Percentiles rank a stretch among this genome's conserved stretches.
Evolutionary conservation across 192 early-diverging fungal genomes (phyloP).

Genomic region (Obelidium mucronatum): DNA sequence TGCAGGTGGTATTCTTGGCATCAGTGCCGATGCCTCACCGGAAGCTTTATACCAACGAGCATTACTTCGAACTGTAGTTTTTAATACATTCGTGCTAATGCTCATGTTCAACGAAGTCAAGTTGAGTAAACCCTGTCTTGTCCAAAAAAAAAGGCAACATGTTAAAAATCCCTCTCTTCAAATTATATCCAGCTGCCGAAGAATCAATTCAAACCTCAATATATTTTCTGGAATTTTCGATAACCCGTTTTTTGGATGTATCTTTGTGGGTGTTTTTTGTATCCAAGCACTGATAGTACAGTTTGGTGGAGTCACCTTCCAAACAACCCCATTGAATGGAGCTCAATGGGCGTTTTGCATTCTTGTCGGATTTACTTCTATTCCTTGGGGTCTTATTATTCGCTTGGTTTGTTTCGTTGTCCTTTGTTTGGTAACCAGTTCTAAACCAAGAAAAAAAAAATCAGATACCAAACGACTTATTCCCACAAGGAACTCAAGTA

Average conservation of each 20-base stretch:
- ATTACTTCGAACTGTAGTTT: slow-evolving; percentile 76
- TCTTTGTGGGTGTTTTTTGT: slow-evolving; percentile 36
- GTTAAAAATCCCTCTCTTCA: slow-evolving; percentile 50
- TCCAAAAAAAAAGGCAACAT: background rate
- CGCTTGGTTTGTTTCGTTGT: slow-evolving; percentile 64
- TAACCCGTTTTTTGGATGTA: slow-evolving; percentile 46
- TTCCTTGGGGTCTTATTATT: slow-evolving; percentile 86
- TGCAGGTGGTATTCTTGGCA: slow-evolving; percentile 30
- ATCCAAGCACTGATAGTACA: slow-evolving; percentile 53
- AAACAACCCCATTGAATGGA: slow-evolving; percentile 57
- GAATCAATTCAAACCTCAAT: slow-evolving; percentile 44
- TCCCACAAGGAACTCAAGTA: background rate
- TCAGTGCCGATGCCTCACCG: background rate
- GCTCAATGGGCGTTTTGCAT: slow-evolving; percentile 87
- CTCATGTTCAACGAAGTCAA: slow-evolving; percentile 93
- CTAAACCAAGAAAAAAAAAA: no score
- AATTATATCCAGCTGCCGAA: slow-evolving; percentile 27
- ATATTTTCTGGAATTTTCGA: slow-evolving; percentile 44
- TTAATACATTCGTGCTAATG: slow-evolving; percentile 91
- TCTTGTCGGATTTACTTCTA: slow-evolving; percentile 74
- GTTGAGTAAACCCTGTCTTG: no score
- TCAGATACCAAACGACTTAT: slow-evolving; percentile 9
- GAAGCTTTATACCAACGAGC: slow-evolving; percentile 1
- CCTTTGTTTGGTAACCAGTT: background rate
- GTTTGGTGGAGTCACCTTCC: slow-evolving; percentile 40